A percentile compares a stretch with the other conserved stretches of the same genome.
Conservation (phyloP, 441 rosid genomes). For the Codiaeum variegatum region DNA sequence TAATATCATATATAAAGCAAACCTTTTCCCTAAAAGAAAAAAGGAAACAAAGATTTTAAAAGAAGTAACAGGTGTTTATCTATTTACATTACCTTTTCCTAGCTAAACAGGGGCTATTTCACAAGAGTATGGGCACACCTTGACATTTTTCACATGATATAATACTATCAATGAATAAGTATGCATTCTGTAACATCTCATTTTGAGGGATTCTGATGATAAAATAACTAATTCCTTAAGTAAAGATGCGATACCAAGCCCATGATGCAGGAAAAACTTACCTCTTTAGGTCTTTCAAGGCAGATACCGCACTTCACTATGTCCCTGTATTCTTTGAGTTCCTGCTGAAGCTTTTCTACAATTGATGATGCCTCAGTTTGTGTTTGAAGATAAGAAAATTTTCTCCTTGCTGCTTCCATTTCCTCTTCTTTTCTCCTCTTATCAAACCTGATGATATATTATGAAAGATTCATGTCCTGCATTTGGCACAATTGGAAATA, state of each 20-base stretch:
- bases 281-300: constrained; percentile 90
- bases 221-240: background rate
- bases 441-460: constrained; percentile 45
- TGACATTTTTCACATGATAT: background rate
- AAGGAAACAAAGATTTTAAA: too few species aligned
- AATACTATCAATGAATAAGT: background rate
- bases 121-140: background rate
- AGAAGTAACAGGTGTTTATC: background rate
- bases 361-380: constrained; percentile 66
- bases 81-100: background rate
- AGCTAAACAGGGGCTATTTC: background rate
- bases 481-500: background rate
- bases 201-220: background rate
- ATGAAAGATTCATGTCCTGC: background rate
- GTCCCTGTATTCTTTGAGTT: constrained; percentile 82
- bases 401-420: constrained; percentile 59
- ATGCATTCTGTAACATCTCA: background rate
- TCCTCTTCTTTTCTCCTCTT: constrained; percentile 85
- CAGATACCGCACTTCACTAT: constrained; percentile 90
- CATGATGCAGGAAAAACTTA: constrained; percentile 19
- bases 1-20: background rate
- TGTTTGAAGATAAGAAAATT: constrained; percentile 52
- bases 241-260: background rate
- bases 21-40: too few species aligned
- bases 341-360: constrained; percentile 72